Conservation (phyloP, 2,329 filamentous ascomycete genomes). For the Paecilomyces sp. region DNA sequence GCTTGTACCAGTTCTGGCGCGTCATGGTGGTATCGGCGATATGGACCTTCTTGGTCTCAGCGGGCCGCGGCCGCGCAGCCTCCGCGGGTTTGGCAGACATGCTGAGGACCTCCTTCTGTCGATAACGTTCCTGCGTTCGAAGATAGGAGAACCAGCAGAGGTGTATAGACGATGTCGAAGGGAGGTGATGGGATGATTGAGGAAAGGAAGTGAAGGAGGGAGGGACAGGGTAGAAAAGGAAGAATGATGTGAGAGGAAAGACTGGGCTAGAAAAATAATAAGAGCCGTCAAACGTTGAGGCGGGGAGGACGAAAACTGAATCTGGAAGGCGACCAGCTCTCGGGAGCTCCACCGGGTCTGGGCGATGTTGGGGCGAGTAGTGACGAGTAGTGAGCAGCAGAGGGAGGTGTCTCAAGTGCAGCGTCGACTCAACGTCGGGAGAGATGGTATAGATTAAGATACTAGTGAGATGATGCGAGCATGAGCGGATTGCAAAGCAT, state of each 20-base stretch:
- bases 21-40: constrained; percentile 80
- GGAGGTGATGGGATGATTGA: constrained; percentile 2
- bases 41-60: constrained; percentile 63
- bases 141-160: not conserved
- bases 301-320: not conserved
- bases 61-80: constrained; percentile 22
- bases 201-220: constrained; percentile 2
- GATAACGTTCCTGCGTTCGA: not conserved
- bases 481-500: not conserved
- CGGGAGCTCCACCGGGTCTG: not conserved
- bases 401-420: not conserved
- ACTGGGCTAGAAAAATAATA: constrained; percentile 6
- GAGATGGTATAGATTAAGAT: no score
- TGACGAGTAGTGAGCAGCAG: not conserved
- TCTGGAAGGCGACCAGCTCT: not conserved
- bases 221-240: not conserved
- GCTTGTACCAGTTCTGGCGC: constrained; percentile 77
- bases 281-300: not conserved
- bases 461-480: not conserved
- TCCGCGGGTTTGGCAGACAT: constrained; percentile 31
- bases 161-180: no score
- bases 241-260: constrained; percentile 5
- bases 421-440: not conserved
- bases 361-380: not conserved
- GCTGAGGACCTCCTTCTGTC: constrained; percentile 8